Conservation (phyloP, 1,284 basidiomycete genomes). For the Cutaneotrichosporon sp. region DNA sequence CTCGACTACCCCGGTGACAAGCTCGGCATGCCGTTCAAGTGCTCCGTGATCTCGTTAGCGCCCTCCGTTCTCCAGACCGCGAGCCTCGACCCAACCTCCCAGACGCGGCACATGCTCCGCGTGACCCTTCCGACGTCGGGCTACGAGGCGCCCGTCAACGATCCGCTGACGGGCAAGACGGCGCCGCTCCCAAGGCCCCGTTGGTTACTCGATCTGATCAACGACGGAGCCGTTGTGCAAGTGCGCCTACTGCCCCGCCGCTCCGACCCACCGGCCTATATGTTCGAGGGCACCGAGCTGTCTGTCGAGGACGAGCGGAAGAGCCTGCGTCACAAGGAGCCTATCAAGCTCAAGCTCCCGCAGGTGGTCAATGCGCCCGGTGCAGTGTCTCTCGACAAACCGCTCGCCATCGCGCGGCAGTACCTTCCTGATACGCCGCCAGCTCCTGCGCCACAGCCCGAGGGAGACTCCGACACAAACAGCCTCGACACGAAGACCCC, state of each 20-base stretch:
- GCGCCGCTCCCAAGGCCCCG: slow-evolving; percentile 65
- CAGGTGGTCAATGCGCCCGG: slow-evolving; percentile 35
- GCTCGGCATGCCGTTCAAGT: slow-evolving; percentile 47
- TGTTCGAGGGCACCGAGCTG: slow-evolving; percentile 61
- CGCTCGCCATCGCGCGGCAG: slow-evolving; percentile 39
- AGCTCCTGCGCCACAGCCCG: background rate
- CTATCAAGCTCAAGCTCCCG: slow-evolving; percentile 28
- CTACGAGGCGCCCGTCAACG: slow-evolving; percentile 69
- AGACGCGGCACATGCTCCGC: slow-evolving; percentile 68
- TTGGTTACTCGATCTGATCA: slow-evolving; percentile 71
- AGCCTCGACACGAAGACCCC: slow-evolving; percentile 23
- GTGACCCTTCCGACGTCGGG: slow-evolving; percentile 77
- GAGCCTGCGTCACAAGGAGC: slow-evolving; percentile 45
- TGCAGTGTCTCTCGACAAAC: slow-evolving; percentile 32
- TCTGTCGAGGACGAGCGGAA: slow-evolving; percentile 71
- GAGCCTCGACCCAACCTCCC: slow-evolving; percentile 45
- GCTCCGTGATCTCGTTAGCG: slow-evolving; percentile 61
- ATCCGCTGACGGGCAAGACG: slow-evolving; percentile 74
- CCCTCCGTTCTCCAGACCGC: slow-evolving; percentile 74
- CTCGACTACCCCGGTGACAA: slow-evolving; percentile 31
- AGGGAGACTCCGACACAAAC: slow-evolving; percentile 20
- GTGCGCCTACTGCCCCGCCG: slow-evolving; percentile 59
- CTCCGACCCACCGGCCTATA: slow-evolving; percentile 44
- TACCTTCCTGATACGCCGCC: slow-evolving; percentile 25
- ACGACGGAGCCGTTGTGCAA: slow-evolving; percentile 65